These are phyloP conservation scores for Phytophthora pinifolia DNA, from an alignment of 352 stramenopile species.

Conservation along the genomic window DNA sequence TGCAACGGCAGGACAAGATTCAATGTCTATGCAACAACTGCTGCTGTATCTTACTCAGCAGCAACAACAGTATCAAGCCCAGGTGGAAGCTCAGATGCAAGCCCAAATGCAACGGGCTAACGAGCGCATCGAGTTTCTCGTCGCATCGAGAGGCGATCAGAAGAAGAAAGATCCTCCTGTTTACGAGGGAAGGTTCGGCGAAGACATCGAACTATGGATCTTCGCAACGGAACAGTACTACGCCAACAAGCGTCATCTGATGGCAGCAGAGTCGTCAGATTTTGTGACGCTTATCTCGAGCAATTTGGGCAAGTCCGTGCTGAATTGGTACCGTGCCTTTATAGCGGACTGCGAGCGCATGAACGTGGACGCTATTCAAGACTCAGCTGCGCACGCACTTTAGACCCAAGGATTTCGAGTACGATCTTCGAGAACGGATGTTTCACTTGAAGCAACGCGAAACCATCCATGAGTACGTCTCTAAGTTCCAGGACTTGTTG, in stretches of 20 bases:
- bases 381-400: background rate
- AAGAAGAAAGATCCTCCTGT: too few relatives aligned
- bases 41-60: slow-evolving; percentile 16
- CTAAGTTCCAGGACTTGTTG: slow-evolving; percentile 8
- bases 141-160: background rate
- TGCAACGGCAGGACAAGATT: background rate
- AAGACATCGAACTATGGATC: too few relatives aligned
- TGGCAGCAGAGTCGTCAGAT: too few relatives aligned
- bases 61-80: slow-evolving; percentile 14
- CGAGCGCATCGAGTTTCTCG: slow-evolving; percentile 3
- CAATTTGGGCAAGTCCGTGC: slow-evolving; percentile 15
- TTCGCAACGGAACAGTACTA: too few relatives aligned
- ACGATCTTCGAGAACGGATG: slow-evolving; percentile 5
- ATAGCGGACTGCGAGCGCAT: slow-evolving; percentile 9
- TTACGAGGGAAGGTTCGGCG: too few relatives aligned
- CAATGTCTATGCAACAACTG: slow-evolving; percentile 17
- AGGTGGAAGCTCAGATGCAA: slow-evolving; percentile 10
- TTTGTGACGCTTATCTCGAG: slow-evolving; percentile 17
- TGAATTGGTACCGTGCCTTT: slow-evolving; percentile 21
- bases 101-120: slow-evolving; percentile 17
- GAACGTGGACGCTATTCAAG: slow-evolving; percentile 3
- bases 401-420: slow-evolving; percentile 1
- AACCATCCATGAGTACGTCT: slow-evolving; percentile 6
- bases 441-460: background rate
- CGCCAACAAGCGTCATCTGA: too few relatives aligned